Conservation (phyloP, 257 asterid species). For the Marsdenia floribunda region DNA sequence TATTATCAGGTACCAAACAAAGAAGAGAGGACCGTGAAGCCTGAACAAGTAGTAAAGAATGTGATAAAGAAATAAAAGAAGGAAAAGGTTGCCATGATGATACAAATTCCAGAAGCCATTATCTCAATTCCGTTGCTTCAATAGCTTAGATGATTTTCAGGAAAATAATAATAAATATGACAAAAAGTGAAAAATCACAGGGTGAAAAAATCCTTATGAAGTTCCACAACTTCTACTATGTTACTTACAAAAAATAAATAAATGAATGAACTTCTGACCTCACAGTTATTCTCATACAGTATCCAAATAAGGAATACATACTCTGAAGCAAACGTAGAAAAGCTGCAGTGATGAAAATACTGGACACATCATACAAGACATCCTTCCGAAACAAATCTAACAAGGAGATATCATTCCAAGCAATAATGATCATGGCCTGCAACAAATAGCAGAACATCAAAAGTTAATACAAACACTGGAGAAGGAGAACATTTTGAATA, state of each 20-base stretch:
- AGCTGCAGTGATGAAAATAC: conserved; percentile 92
- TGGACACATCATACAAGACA: conserved; percentile 52
- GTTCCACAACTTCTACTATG: background rate
- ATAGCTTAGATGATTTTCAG: background rate
- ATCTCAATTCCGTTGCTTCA: background rate
- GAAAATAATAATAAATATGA: too few species aligned
- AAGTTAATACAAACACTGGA: conserved; percentile 20
- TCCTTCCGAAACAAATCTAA: conserved; percentile 54
- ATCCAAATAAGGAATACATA: conserved; percentile 29
- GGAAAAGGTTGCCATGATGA: background rate
- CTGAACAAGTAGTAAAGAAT: background rate
- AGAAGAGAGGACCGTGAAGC: conserved; percentile 3
- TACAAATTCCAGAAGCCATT: background rate
- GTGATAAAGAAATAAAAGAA: background rate
- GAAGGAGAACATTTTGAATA: conserved; percentile 16
- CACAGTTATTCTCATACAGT: background rate
- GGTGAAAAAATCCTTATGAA: background rate
- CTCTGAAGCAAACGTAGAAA: conserved; percentile 87
- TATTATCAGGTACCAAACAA: background rate
- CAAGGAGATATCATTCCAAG: conserved; percentile 69
- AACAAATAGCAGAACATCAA: conserved; percentile 20
- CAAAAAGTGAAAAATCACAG: background rate
- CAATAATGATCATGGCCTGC: conserved; percentile 75
- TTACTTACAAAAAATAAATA: background rate
- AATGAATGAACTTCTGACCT: background rate